phyloP scores from a whole-genome alignment of 1,284 basidiomycete genomes.

The Chondrostereum purpureum region DNA sequence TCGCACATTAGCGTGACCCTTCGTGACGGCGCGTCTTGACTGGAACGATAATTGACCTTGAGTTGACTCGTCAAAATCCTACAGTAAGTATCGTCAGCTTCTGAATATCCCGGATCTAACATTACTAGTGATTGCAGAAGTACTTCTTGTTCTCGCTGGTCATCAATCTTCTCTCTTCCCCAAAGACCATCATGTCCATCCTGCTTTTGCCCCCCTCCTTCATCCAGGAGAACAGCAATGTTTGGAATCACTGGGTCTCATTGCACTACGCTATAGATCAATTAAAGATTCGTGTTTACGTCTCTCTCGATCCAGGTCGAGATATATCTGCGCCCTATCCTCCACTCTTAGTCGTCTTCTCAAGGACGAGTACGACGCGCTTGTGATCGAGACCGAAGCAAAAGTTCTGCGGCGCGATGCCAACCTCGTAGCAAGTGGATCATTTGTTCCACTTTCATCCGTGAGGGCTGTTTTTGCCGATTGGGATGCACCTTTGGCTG shows the following conservation, averaged over 20 bases:
- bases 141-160: conserved; percentile 77
- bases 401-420: conserved; percentile 67
- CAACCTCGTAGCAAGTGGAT: conserved; percentile 62
- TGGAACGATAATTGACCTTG: too few relatives aligned
- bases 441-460: conserved; percentile 78
- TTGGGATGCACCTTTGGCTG: conserved; percentile 78
- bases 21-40: too few relatives aligned
- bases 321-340: conserved; percentile 73
- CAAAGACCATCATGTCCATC: conserved; percentile 48
- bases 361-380: conserved; percentile 71
- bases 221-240: conserved; percentile 84
- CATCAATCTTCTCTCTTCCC: conserved; percentile 79
- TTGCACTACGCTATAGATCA: conserved; percentile 66
- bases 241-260: conserved; percentile 64
- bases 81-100: not conserved
- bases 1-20: too few relatives aligned
- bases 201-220: conserved; percentile 63
- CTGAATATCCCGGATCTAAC: conserved; percentile 1
- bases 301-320: conserved; percentile 56
- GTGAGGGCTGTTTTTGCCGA: conserved; percentile 74
- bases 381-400: conserved; percentile 77
- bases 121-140: conserved; percentile 69
- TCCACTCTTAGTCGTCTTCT: conserved; percentile 68
- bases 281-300: conserved; percentile 51
- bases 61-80: too few relatives aligned